Percentiles rank a stretch among this genome's conserved stretches.
Conservation (phyloP, 371 early-diverging fungal species). For the Mortierella sp. region DNA sequence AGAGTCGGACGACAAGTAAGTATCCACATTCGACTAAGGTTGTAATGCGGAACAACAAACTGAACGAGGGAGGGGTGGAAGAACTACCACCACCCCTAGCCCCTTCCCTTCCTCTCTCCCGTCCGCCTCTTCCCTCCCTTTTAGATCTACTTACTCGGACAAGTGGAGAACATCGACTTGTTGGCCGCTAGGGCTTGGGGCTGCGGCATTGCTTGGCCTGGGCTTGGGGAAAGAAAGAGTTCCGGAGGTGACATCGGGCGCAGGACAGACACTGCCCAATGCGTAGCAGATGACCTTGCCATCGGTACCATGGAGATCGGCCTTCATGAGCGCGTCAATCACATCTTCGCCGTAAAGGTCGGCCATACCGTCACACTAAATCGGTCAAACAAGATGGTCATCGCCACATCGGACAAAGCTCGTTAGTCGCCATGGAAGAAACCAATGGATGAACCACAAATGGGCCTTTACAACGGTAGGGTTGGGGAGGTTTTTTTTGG, state of each 20-base stretch:
- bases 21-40: too few relatives aligned
- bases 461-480: too few relatives aligned
- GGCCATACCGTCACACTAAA: constrained; percentile 42
- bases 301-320: constrained; percentile 26
- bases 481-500: too few relatives aligned
- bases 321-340: constrained; percentile 25
- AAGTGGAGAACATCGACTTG: constrained; percentile 65
- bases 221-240: constrained; percentile 62
- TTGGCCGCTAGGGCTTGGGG: constrained; percentile 44
- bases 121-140: too few relatives aligned
- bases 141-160: constrained; percentile 62
- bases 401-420: neutral
- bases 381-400: neutral
- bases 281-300: constrained; percentile 37
- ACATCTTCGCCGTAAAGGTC: constrained; percentile 27
- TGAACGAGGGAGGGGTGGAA: too few relatives aligned
- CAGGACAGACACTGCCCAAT: constrained; percentile 22
- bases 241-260: constrained; percentile 22
- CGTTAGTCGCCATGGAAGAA: neutral
- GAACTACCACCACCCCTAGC: too few relatives aligned
- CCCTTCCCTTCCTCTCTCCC: too few relatives aligned
- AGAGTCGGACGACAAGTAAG: neutral
- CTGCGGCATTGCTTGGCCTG: constrained; percentile 50
- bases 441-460: neutral
- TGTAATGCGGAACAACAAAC: too few relatives aligned